phyloP scores from a whole-genome alignment of 441 rosid genomes.

The Corymbia calophylla region DNA sequence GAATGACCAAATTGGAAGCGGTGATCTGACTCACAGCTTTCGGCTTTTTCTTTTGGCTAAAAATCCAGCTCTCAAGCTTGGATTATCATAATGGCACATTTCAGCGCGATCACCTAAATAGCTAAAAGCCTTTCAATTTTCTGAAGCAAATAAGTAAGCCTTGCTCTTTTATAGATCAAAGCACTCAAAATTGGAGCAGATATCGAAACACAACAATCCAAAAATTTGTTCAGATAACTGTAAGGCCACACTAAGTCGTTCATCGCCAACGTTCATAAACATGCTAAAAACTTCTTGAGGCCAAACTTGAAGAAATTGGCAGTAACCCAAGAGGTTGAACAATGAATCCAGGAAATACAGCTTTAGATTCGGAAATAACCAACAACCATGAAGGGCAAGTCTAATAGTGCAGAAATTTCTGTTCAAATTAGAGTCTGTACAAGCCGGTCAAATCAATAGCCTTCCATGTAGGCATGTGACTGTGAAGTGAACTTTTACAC shows the following conservation, averaged over 20 bases:
- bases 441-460: not conserved
- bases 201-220: not conserved
- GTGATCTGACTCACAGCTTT: not conserved
- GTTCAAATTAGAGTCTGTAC: not conserved
- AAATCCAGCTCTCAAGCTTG: not conserved
- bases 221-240: not conserved
- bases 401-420: not conserved
- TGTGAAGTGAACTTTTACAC: not conserved
- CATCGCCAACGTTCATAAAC: not conserved
- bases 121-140: not conserved
- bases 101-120: not conserved
- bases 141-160: not conserved
- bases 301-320: not conserved
- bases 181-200: not conserved
- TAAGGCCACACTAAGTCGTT: not conserved
- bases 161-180: not conserved
- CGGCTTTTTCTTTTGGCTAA: not conserved
- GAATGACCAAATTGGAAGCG: not conserved
- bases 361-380: not conserved
- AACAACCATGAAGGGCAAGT: not conserved
- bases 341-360: not conserved
- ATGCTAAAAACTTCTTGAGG: not conserved
- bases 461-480: not conserved
- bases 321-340: not conserved
- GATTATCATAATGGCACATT: not conserved